These are phyloP conservation scores for Panus rudis DNA, from an alignment of 768 basidiomycete genomes.

Conservation along the genomic window DNA sequence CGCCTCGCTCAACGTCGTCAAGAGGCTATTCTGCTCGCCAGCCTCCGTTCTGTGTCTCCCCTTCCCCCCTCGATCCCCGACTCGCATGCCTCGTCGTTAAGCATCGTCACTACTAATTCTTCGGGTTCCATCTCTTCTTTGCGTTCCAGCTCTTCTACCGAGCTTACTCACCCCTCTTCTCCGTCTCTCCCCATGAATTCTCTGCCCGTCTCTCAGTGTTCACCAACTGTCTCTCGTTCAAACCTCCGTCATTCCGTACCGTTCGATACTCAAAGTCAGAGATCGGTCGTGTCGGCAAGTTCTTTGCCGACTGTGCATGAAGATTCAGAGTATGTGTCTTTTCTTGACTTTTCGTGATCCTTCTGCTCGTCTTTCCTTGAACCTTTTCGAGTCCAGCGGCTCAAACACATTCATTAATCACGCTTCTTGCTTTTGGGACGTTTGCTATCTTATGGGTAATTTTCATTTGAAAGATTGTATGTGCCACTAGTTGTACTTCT, in stretches of 20 bases:
- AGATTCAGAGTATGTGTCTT: conserved; percentile 21
- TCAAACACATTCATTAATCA: background rate
- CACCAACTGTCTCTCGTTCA: background rate
- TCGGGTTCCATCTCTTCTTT: background rate
- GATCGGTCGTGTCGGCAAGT: background rate
- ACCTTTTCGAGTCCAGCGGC: background rate
- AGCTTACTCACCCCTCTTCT: background rate
- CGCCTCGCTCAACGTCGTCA: conserved; percentile 7
- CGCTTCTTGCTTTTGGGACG: background rate
- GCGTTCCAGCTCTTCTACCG: background rate
- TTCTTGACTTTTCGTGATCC: conserved; percentile 16
- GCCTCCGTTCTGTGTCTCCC: conserved; percentile 1
- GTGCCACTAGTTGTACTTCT: too few relatives aligned
- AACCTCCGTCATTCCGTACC: background rate
- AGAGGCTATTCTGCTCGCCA: conserved; percentile 3
- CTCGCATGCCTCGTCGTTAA: conserved; percentile 3
- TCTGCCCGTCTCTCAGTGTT: background rate
- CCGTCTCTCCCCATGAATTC: background rate
- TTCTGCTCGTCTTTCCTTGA: background rate
- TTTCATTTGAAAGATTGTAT: too few relatives aligned
- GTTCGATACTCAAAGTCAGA: background rate
- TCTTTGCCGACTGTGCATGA: conserved; percentile 18
- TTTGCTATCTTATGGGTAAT: too few relatives aligned
- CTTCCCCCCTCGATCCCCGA: background rate
- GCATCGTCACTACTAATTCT: background rate